Conservation (phyloP, 768 basidiomycete genomes). For the Leccinum sublutescens region DNA sequence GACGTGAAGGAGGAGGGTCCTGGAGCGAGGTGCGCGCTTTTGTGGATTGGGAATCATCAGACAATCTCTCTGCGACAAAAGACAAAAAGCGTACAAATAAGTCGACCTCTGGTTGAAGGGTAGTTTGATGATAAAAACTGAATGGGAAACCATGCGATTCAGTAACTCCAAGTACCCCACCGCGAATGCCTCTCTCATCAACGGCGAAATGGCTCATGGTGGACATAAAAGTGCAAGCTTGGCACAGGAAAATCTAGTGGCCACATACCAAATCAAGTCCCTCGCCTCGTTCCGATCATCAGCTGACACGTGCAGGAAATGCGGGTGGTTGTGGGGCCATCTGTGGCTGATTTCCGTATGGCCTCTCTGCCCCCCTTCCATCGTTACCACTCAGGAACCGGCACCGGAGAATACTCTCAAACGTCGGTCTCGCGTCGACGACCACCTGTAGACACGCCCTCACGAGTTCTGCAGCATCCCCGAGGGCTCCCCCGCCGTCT, state of each 20-base stretch:
- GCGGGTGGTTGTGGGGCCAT: constrained; percentile 30
- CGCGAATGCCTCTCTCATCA: constrained; percentile 5
- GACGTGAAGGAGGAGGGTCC: too few relatives aligned
- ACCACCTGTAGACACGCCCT: constrained; percentile 80
- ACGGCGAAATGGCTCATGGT: constrained; percentile 8
- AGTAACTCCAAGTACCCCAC: too few relatives aligned
- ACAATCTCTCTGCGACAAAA: too few relatives aligned
- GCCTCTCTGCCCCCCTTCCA: constrained; percentile 60
- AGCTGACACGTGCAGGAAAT: constrained; percentile 29
- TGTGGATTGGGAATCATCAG: too few relatives aligned
- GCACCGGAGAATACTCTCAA: constrained; percentile 76
- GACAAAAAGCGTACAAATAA: too few relatives aligned
- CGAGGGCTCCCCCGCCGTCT: constrained; percentile 82
- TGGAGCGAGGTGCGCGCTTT: too few relatives aligned
- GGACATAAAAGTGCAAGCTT: constrained; percentile 9
- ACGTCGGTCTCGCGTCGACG: constrained; percentile 75
- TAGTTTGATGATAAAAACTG: too few relatives aligned
- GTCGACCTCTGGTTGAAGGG: too few relatives aligned
- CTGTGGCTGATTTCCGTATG: constrained; percentile 29
- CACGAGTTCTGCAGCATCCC: constrained; percentile 84
- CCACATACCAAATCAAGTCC: constrained; percentile 10
- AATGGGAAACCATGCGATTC: too few relatives aligned
- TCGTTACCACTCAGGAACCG: constrained; percentile 75
- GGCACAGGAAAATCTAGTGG: constrained; percentile 8
- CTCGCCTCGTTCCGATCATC: constrained; percentile 14